phyloP scores from a whole-genome alignment of 2,329 filamentous ascomycete species.

The Orbilia javanica region DNA sequence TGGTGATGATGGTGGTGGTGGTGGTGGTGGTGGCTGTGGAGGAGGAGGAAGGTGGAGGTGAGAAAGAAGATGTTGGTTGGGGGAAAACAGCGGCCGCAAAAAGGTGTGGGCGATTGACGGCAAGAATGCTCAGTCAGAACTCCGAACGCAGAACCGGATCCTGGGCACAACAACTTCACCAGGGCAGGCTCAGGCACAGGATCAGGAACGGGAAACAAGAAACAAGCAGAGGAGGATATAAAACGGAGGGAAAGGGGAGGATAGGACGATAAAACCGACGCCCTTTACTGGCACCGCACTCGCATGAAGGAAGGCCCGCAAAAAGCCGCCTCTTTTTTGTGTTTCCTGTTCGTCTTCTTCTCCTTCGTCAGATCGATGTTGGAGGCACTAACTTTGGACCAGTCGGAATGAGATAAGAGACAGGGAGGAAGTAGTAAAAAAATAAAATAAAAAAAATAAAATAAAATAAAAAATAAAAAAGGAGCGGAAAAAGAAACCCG shows the following conservation, averaged over 20 bases:
- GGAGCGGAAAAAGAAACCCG: neutral
- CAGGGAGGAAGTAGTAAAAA: too few relatives aligned
- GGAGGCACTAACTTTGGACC: neutral
- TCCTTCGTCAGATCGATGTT: constrained; percentile 5
- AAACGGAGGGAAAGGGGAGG: neutral
- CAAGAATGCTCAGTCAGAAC: constrained; percentile 28
- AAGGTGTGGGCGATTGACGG: constrained; percentile 27
- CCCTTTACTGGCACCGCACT: neutral
- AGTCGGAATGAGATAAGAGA: constrained; percentile 1
- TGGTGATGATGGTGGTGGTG: constrained; percentile 5
- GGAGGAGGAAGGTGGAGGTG: neutral
- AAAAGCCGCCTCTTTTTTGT: constrained; percentile 54
- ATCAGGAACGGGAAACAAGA: neutral
- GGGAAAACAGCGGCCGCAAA: neutral
- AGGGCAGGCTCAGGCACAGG: too few relatives aligned
- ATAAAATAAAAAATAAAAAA: neutral
- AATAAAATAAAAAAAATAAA: too few relatives aligned
- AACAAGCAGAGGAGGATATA: neutral
- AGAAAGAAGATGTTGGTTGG: neutral
- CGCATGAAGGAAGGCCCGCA: constrained; percentile 39
- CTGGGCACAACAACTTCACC: constrained; percentile 36
- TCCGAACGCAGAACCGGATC: constrained; percentile 20
- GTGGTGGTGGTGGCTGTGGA: neutral
- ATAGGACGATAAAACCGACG: neutral
- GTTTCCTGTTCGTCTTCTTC: neutral